Evolutionary conservation across 2,329 filamentous ascomycete species (phyloP), one percentile per base, ranked within the genome.

Genomic region (Myriosclerotinia curreyana): DNA sequence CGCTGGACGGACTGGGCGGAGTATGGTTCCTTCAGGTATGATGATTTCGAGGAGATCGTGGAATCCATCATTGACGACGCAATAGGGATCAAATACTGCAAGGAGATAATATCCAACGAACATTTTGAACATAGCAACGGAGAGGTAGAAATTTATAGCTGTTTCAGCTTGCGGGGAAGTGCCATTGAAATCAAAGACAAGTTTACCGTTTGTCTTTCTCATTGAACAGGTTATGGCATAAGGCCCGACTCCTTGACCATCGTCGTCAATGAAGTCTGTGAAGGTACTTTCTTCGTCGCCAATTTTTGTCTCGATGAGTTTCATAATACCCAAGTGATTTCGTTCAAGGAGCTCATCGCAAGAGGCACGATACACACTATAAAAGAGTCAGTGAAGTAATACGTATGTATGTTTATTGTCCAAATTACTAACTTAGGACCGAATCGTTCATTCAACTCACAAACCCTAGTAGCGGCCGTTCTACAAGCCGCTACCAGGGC

Each of bases 101-200:
- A 55, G 40, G 11, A 62, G 25, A 14, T 62, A 54, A 20, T 54
- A 54, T 6, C 60, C 60, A 14, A 62, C 60, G 28, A 54, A 46
- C 59, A 62, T 53, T 15, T 53, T 62, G 14, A 53, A 62, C 60
- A 62, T 54, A 25, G 28, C 28, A 20, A 53, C 17, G 6, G 60
- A 62, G 17, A 62, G 50, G 38, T 48, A 62, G 14, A 62, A 62
- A 17, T 62, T 62, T 5, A 62, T 62, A 15, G 50, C 44, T 54
- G 59, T 61, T 54, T 46, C 50, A 5, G 50, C 60, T 46, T 62
- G 38, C 4, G 50, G 60, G 36, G 38, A 62, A 54, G 50, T 54
- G 38, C 49, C 50, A n/a, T 34, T 46, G 28, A 62, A 62, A 20
- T 54, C 40, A 9, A 62, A 62, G 7, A 51, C 25, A 2, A 62